Percentiles rank a stretch among this genome's conserved stretches.
Conservation (phyloP, 257 asterid species). For the Nicotiana undulata region DNA sequence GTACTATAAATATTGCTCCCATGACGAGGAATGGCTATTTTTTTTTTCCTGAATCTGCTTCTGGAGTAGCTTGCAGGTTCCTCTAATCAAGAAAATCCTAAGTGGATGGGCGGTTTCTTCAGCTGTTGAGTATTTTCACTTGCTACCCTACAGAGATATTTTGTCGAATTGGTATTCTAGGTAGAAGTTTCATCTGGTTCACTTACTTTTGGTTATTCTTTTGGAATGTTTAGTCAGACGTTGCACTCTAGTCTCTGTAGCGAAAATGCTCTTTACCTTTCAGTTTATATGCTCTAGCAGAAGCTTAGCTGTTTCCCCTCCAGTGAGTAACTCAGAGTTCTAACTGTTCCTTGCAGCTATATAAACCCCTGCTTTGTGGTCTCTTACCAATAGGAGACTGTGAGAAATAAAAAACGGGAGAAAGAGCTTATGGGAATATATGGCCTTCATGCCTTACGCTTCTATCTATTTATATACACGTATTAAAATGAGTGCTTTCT, state of each 20-base stretch:
- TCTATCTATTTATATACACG: not conserved
- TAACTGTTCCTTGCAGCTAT: not conserved
- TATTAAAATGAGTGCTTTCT: no score
- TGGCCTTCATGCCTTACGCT: not conserved
- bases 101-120: conserved; percentile 16
- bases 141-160: conserved; percentile 25
- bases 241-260: not conserved
- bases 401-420: not conserved
- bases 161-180: conserved; percentile 23
- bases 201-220: not conserved
- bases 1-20: not conserved
- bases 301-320: not conserved
- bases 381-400: not conserved
- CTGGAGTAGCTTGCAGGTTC: conserved; percentile 25
- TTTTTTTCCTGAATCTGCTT: not conserved
- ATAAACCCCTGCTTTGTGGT: not conserved
- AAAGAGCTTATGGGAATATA: not conserved
- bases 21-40: not conserved
- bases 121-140: conserved; percentile 21
- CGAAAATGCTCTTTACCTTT: not conserved
- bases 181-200: conserved; percentile 8
- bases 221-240: not conserved
- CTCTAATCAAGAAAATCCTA: conserved; percentile 16
- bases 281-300: not conserved
- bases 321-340: not conserved